Base-by-base conservation (phyloP, 768 basidiomycete genomes). In the Lepiota venenata region DNA sequence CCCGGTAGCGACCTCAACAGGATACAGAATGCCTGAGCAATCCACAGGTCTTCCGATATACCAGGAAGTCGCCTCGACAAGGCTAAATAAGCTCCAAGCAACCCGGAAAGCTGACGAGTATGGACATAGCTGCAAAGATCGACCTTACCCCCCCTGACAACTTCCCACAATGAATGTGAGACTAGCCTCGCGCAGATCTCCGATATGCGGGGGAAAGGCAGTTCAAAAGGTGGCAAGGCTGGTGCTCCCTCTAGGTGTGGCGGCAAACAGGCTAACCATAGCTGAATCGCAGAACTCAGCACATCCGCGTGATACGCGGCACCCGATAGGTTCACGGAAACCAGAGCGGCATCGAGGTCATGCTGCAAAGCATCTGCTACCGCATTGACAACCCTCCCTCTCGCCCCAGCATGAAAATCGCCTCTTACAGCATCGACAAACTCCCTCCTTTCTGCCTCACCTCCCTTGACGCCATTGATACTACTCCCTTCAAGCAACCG, bases 401-500 rank as follows among this genome's bases (percentile, higher is more conserved):
- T 76, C 53, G 48, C 69, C 11, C 64, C 72, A 15, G 45, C 58
- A 37, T 72, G 71, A 55, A 88, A 86, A 3, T 71, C 73, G 0
- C 57, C 50, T 56, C 64, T 69, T 1, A 83, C 43, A 5, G 60
- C 52, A 2, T 64, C 63, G 8, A 83, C 47, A 15, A 70, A 68
- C 10, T 71, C 71, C 11, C 57, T 63, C 50, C 84, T 79, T 64
- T 93, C 91, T 12, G 66, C 66, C 56, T 85, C 81, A 4, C 93
- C 93, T 2, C 77, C 78, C 60, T 73, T 79, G 11, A 84, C 65
- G 0, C 81, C 78, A 61, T 98, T 97, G 16, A 93, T 74, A 49
- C 75, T 78, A 7, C 80, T 77, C 1, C 95, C 93, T 60, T 91
- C 88, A 2, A 91, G 63, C 87, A 90, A 95, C 6, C 82, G 82